Conservation (phyloP, 2,329 filamentous ascomycete genomes). For the Intubia oerlemansii region DNA sequence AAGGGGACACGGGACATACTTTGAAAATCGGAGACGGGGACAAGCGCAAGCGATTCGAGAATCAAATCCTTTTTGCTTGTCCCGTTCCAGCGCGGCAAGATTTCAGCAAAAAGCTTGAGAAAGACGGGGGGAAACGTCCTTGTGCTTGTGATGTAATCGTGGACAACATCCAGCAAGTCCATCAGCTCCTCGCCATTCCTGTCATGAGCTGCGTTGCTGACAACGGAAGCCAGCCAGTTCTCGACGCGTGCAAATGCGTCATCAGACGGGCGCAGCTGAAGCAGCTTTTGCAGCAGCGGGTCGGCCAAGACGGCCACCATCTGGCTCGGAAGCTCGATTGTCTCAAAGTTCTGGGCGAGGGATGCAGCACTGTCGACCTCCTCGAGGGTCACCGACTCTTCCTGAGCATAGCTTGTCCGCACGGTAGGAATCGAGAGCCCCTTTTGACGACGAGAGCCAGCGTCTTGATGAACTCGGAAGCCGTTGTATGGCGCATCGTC, state of each 20-base stretch:
- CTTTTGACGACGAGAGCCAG: constrained; percentile 16
- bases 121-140: constrained; percentile 16
- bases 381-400: constrained; percentile 48
- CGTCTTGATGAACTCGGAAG: constrained; percentile 36
- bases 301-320: constrained; percentile 57
- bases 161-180: constrained; percentile 32
- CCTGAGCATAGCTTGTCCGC: constrained; percentile 51
- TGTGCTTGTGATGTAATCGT: constrained; percentile 30
- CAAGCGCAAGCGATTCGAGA: constrained; percentile 18
- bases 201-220: constrained; percentile 33
- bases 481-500: constrained; percentile 20
- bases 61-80: constrained; percentile 27
- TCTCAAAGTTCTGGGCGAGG: constrained; percentile 54
- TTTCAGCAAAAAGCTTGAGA: constrained; percentile 20
- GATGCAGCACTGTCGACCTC: constrained; percentile 52
- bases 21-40: constrained; percentile 28
- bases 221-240: constrained; percentile 35
- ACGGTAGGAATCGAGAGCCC: constrained; percentile 34
- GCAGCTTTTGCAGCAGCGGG: constrained; percentile 56
- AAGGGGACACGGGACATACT: constrained; percentile 23
- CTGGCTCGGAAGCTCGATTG: constrained; percentile 63
- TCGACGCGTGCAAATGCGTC: constrained; percentile 29
- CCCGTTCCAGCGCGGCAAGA: constrained; percentile 43
- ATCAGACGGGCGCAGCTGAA: constrained; percentile 38
- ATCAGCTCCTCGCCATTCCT: constrained; percentile 24